phyloP scores from a whole-genome alignment of 768 basidiomycete genomes.

The Suillus luteus region DNA sequence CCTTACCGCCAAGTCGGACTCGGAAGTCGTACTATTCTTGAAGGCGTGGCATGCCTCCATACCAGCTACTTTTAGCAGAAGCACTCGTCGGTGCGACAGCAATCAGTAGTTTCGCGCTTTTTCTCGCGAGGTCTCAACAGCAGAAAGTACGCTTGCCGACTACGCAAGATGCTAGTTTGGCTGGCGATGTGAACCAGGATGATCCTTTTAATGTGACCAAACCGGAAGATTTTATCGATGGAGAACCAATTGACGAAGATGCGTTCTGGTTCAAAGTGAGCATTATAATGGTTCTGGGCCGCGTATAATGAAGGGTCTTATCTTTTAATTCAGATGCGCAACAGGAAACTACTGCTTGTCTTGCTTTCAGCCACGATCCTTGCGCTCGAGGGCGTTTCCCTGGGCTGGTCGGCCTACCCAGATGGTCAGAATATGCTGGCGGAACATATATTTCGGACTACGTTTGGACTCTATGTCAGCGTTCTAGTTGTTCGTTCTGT shows the following conservation, averaged over 20 bases:
- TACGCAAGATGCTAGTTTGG: constrained; percentile 23
- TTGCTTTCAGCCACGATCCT: constrained; percentile 48
- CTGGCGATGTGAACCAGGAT: constrained; percentile 24
- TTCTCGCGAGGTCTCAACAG: constrained; percentile 41
- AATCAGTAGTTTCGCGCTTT: constrained; percentile 47
- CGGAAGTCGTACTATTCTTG: neutral
- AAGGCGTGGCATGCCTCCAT: constrained; percentile 50
- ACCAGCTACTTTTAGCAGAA: constrained; percentile 57
- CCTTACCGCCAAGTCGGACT: neutral
- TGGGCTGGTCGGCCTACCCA: constrained; percentile 48
- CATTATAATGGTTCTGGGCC: constrained; percentile 6
- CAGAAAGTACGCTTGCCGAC: constrained; percentile 56
- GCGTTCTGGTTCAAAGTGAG: constrained; percentile 61
- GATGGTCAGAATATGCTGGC: constrained; percentile 37
- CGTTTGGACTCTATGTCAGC: constrained; percentile 62
- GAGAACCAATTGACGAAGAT: constrained; percentile 61
- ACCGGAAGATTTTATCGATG: constrained; percentile 70
- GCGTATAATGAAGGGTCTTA: neutral
- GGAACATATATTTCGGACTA: constrained; percentile 8
- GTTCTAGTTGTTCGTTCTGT: constrained; percentile 54
- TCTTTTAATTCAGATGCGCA: constrained; percentile 3
- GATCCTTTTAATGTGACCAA: constrained; percentile 75
- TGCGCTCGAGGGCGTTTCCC: constrained; percentile 49
- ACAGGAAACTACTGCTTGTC: constrained; percentile 53
- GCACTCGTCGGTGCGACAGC: constrained; percentile 45